Conservation (phyloP, 257 asterid species). For the Solanum medicagineum region DNA sequence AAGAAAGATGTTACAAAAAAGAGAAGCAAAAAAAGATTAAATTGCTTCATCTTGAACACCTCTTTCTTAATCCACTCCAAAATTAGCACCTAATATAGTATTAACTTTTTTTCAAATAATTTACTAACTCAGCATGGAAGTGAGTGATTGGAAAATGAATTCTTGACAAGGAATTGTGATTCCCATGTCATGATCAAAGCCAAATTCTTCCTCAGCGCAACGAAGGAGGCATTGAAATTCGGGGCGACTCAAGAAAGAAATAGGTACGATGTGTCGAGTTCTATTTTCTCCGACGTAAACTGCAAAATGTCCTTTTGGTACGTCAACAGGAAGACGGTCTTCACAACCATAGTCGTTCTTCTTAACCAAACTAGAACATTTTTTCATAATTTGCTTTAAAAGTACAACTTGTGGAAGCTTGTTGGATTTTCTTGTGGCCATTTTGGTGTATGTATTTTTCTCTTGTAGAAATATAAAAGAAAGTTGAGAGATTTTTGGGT, state of each 20-base stretch:
- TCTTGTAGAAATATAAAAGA: background rate
- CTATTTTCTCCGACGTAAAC: conserved; percentile 1
- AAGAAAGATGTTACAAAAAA: conserved; percentile 8
- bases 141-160: background rate
- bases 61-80: background rate
- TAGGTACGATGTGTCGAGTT: background rate
- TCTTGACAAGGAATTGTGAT: conserved; percentile 1
- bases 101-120: background rate
- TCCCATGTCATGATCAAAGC: conserved; percentile 1
- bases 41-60: conserved; percentile 10
- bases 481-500: background rate
- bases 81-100: background rate
- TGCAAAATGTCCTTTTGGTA: conserved; percentile 3
- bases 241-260: background rate
- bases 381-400: background rate
- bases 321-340: background rate
- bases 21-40: background rate
- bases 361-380: background rate
- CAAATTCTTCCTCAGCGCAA: background rate
- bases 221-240: conserved; percentile 5
- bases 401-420: background rate
- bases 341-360: background rate
- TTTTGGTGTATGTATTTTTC: background rate
- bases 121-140: background rate
- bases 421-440: conserved; percentile 10